Base-by-base conservation (phyloP, 1,139 yeast species). In the Blastobotrys apis region DNA sequence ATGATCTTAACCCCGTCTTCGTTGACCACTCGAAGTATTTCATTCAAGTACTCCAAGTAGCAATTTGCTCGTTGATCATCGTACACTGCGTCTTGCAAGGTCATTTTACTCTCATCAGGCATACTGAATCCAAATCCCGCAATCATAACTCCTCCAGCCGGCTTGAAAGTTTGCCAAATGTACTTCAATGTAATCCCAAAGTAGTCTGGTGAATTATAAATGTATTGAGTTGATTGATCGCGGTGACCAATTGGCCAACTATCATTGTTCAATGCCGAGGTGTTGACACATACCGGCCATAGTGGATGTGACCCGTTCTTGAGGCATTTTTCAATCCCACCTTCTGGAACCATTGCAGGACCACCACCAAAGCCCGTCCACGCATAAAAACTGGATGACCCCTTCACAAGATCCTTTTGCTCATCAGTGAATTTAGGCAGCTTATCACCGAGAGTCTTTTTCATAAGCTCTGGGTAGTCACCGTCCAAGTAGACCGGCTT, bases 361-460 rank as follows among this genome's bases (percentile, higher is more conserved):
- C 53, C 54, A 10, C 63, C 62, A 19, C 68, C 63, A 48, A 67
- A 67, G n/a, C 66, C 64, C 43, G 67, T 69, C 53, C 67, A 56
- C 22, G 69, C 69, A 36, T 63, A 62, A 53, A 62, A 67, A 43
- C 67, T 71, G 6, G 60, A 41, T 1, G 64, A 56, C 17, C 52
- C 52, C 5, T 54, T 42, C 10, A 23, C 9, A 6, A 23, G 10
- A 23, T 6, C 45, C 41, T 59, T 53, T 43, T 65, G 65, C 19
- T 57, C 64, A 1, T 40, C 52, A 15, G 65, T 55, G 47, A 63
- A 57, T 30, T 52, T 49, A 13, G 58, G 59, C n/a, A 53, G 47
- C 2, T 15, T 16, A 20, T 44, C 32, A 3, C 51, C 53, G 15
- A 63, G 55, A 10, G 64, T 53, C n/a, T 55, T 53, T 22, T 53